Evolutionary conservation across 768 basidiomycete species (phyloP), one percentile per base, ranked within the genome.

Genomic region (Termitomyces sp.): DNA sequence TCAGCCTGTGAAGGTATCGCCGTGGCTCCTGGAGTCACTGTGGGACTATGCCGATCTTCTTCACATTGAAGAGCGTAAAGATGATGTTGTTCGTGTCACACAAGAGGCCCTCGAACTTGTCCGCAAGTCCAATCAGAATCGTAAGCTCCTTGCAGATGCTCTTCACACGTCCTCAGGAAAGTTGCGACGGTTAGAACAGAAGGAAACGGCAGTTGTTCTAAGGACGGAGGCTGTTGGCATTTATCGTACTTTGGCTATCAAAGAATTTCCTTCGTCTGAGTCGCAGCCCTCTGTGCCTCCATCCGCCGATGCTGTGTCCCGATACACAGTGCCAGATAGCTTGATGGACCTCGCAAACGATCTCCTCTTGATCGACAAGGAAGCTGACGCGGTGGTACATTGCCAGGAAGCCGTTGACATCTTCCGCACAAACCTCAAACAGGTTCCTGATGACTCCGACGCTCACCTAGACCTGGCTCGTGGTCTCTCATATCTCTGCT

Each of bases 321-420:
- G 41, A 19, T 19, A 12, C 9, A 49, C 47, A 14, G 46, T 60
- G 1, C 53, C 59, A 14, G 52, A 54, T 17, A 40, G 40, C 34
- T 28, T 60, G 37, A 58, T 48, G 46, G 52, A 60, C 17, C 56
- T 60, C 12, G 55, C 59, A 0, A 28, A 43, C 5, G 56, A 54
- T 21, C 30, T 58, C 21, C 41, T 50, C 16, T 25, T 60, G 17
- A 28, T 43, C 4, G 48, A 44, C 7, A 50, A 58, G 12, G 27
- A 37, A 21, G 59, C 53, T 28, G 59, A 58, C 5, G 56, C 59
- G 5, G 45, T 60, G 7, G 41, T 28, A 25, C 37, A 32, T 37
- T 60, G 59, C 28, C 21, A 54, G 30, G 59, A 60, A 28, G 56
- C 59, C 40, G 48, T 60, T 6, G 56, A 60, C 19, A 52, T 55